Percentiles rank a stretch among this genome's conserved stretches.
These are phyloP conservation scores for Podaxis sp. DNA, from an alignment of 768 basidiomycete genomes.

Conservation along the genomic window DNA sequence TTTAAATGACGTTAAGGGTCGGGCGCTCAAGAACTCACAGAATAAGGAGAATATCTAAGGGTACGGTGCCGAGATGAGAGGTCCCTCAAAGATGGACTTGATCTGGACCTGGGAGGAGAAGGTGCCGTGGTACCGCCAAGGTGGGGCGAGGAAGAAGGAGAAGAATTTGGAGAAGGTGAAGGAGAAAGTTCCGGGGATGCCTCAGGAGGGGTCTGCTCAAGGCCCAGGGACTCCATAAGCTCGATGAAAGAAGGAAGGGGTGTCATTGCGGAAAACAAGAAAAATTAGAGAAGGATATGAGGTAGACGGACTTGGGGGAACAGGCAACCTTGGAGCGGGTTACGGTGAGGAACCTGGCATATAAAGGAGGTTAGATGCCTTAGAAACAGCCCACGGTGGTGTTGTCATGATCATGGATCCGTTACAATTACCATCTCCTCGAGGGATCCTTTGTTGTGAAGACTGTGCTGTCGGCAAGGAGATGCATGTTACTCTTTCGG, in stretches of 20 bases:
- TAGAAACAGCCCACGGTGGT: conserved; percentile 58
- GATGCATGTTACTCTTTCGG: conserved; percentile 31
- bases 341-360: conserved; percentile 27
- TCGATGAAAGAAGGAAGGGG: conserved; percentile 84
- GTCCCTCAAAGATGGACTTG: conserved; percentile 44
- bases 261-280: conserved; percentile 46
- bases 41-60: conserved; percentile 51
- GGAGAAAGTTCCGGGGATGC: conserved; percentile 34
- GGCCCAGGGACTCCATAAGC: conserved; percentile 81
- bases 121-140: conserved; percentile 28
- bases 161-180: conserved; percentile 42
- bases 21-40: conserved; percentile 28
- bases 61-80: conserved; percentile 33
- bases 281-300: conserved; percentile 23
- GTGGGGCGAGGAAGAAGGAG: conserved; percentile 40
- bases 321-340: conserved; percentile 34
- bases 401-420: conserved; percentile 40
- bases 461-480: conserved; percentile 55
- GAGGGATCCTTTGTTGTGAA: conserved; percentile 13
- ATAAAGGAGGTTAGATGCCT: conserved; percentile 40
- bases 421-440: conserved; percentile 15
- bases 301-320: conserved; percentile 27
- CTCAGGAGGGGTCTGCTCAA: conserved; percentile 47
- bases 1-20: neutral
- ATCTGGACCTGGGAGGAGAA: conserved; percentile 39